Conservation (phyloP, 805 yeast genomes). For the Komagataella mondaviorum region DNA sequence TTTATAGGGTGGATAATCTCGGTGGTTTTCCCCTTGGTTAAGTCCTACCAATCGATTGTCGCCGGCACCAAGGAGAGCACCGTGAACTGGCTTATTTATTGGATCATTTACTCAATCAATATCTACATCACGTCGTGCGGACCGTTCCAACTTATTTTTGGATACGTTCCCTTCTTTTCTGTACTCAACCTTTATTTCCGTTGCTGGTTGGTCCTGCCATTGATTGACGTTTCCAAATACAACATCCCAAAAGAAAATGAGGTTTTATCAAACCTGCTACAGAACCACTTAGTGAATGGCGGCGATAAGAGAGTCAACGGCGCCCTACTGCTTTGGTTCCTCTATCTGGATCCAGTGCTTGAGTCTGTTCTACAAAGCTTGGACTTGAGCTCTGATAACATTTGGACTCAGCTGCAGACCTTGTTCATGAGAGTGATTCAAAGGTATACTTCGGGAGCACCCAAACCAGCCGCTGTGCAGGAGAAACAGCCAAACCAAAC, state of each 20-base stretch:
- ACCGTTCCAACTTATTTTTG: slow-evolving; percentile 23
- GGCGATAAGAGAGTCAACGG: slow-evolving; percentile 14
- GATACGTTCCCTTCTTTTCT: slow-evolving; percentile 41
- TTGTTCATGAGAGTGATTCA: background rate
- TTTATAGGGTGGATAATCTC: background rate
- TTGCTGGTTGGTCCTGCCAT: slow-evolving; percentile 49
- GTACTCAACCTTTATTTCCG: slow-evolving; percentile 32
- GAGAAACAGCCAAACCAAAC: background rate
- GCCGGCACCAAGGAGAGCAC: background rate
- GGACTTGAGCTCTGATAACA: slow-evolving; percentile 2
- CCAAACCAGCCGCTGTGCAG: background rate
- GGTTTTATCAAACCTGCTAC: slow-evolving; percentile 5
- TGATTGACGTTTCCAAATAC: slow-evolving; percentile 6
- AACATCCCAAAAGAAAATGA: background rate
- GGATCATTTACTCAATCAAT: slow-evolving; percentile 46
- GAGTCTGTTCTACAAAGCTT: slow-evolving; percentile 10
- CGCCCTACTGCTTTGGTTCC: slow-evolving; percentile 23
- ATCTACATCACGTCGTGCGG: slow-evolving; percentile 6
- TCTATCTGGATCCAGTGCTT: slow-evolving; percentile 24
- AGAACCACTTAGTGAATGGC: slow-evolving; percentile 4
- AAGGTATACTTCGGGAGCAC: background rate
- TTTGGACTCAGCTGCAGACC: slow-evolving; percentile 3
- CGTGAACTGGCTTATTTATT: slow-evolving; percentile 35
- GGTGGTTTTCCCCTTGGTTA: background rate
- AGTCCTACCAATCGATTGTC: background rate